A percentile compares a stretch with the other conserved stretches of the same genome.
Evolutionary conservation across 73 alveolate genomes (phyloP).

Genomic region (Tetrahymena thermophila): DNA sequence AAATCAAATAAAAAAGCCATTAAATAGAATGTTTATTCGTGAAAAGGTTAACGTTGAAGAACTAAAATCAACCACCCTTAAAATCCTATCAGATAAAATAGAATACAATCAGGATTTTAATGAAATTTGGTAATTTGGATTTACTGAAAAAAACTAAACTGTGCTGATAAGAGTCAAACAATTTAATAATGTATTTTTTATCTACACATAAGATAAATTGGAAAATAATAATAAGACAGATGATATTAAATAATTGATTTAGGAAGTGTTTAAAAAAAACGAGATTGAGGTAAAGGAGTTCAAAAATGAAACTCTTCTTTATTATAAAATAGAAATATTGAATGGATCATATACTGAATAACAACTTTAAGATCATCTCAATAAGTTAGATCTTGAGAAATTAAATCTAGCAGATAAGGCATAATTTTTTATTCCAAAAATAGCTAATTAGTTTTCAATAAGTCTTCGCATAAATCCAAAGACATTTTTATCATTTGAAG

Average conservation of each 20-base stretch:
- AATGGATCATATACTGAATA: background rate
- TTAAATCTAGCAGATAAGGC: background rate
- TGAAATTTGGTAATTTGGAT: background rate
- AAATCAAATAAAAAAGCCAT: no score
- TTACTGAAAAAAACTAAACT: background rate
- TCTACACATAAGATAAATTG: background rate
- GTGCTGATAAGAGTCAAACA: background rate
- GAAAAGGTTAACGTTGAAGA: background rate
- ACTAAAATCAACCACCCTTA: background rate
- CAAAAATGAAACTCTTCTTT: background rate
- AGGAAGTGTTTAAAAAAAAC: background rate
- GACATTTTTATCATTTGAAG: background rate
- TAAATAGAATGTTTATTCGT: background rate
- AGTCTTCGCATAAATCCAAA: background rate
- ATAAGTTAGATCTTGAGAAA: background rate
- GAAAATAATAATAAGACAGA: background rate
- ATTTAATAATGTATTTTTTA: background rate
- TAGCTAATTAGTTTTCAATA: background rate
- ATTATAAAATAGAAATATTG: background rate
- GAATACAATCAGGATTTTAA: background rate
- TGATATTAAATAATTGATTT: background rate
- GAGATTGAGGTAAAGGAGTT: background rate
- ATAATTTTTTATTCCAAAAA: background rate
- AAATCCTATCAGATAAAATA: background rate
- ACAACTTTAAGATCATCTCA: background rate